Evolutionary conservation across 2,329 filamentous ascomycete genomes (phyloP), one percentile per base, ranked within the genome.

Genomic region (Thielaviopsis populi): DNA sequence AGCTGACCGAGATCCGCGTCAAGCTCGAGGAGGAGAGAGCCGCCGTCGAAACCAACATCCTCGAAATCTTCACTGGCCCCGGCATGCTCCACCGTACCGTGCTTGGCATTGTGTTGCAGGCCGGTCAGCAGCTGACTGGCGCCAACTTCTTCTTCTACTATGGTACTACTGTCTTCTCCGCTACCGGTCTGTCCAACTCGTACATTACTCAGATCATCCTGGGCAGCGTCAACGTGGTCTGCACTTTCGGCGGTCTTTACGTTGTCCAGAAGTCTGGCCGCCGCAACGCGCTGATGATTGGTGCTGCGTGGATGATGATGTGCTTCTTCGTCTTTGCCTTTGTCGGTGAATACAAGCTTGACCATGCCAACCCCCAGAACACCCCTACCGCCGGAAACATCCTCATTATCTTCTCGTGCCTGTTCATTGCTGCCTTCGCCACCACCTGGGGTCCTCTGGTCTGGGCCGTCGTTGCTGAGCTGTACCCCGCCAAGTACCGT

Each of bases 71-170:
- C 69, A 87, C 83, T 19, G 85, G 80, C 1, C 83, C 84, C 11
- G 78, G 82, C 27, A 88, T 88, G 81, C 68, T 81, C 5, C 83
- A 87, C 71, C 79, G 85, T 30, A 85, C 83, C 0, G 58, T 82
- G 0, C 76, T 88, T 0, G 85, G 85, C 46, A 79, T 87, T 42
- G 70, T 76, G 2, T 78, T 88, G 1, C 83, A 87, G 72, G 80
- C 82, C 50, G 80, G 84, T 4, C 84, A 88, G 72, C 85, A 88
- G 70, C 75, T 88, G 1, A 87, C 84, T 0, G 85, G 85, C 40
- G 83, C 81, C 65, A 86, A 86, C 73, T 86, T 83, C 73, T 85
- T 83, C 75, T 86, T 86, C 72, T 83, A 83, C 72, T 87, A 85
- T 69, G 80, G 80, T 27, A 83, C 80, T 48, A 85, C 82, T 3